Conservation (phyloP, 805 yeast species). For the Saccharomycopsis sp. region DNA sequence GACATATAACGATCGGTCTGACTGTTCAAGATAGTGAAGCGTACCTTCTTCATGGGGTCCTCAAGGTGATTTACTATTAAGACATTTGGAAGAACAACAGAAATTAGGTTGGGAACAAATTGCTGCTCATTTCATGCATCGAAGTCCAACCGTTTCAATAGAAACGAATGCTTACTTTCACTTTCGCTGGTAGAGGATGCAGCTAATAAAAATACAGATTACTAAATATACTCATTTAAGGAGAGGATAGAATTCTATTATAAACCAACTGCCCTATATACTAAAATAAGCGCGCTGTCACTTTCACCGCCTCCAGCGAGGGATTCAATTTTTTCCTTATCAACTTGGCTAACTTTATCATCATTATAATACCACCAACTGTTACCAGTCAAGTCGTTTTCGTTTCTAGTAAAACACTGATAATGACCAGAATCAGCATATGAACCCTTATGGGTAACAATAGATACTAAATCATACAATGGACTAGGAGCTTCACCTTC, state of each 20-base stretch:
- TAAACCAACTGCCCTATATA: slow-evolving; percentile 68
- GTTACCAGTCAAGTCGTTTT: slow-evolving; percentile 53
- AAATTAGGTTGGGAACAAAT: slow-evolving; percentile 86
- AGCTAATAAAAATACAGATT: no score
- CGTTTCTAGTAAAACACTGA: slow-evolving; percentile 80
- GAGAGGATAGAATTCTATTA: no score
- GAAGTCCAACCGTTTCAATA: slow-evolving; percentile 86
- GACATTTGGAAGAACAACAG: slow-evolving; percentile 73
- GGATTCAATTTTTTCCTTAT: slow-evolving; percentile 71
- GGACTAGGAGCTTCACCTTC: slow-evolving; percentile 80
- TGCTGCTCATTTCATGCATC: slow-evolving; percentile 63
- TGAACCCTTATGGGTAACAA: slow-evolving; percentile 91
- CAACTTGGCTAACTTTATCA: slow-evolving; percentile 75
- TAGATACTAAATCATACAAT: slow-evolving; percentile 73
- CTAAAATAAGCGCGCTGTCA: slow-evolving; percentile 84
- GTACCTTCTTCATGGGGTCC: slow-evolving; percentile 60
- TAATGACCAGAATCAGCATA: slow-evolving; percentile 97
- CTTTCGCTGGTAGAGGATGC: no score
- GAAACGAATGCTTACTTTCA: no score
- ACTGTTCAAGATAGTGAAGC: no score
- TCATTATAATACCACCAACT: slow-evolving; percentile 95
- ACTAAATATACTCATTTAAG: no score
- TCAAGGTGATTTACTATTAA: slow-evolving; percentile 59
- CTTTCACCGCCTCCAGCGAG: slow-evolving; percentile 98
- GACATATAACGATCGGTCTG: no score